These are phyloP conservation scores for Globisporangium polare DNA, from an alignment of 352 stramenopile genomes.

Conservation along the genomic window DNA sequence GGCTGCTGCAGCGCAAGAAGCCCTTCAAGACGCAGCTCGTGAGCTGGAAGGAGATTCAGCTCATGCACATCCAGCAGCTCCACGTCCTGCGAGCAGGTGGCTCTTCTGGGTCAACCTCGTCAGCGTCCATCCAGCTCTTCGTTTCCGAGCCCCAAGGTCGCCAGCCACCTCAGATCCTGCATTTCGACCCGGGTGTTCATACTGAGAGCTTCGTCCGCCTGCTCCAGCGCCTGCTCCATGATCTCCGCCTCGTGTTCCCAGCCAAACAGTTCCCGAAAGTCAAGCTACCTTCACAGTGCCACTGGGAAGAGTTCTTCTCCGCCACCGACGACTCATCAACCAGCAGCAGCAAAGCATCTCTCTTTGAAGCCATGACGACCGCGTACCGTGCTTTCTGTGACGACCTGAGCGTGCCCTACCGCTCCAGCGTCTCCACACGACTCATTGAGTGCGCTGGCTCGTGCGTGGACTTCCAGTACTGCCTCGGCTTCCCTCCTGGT, in stretches of 20 bases:
- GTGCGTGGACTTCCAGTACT: constrained; percentile 66
- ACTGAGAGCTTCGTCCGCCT: constrained; percentile 49
- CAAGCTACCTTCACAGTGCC: constrained; percentile 30
- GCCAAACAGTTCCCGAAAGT: constrained; percentile 30
- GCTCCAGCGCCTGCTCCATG: constrained; percentile 46
- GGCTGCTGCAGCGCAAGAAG: constrained; percentile 45
- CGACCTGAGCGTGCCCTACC: constrained; percentile 41
- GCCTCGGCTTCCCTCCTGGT: constrained; percentile 32
- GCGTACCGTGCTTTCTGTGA: constrained; percentile 67
- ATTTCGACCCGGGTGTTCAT: constrained; percentile 57
- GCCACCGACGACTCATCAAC: not conserved
- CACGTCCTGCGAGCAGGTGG: constrained; percentile 22
- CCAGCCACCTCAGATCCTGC: constrained; percentile 19
- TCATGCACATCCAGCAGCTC: constrained; percentile 43
- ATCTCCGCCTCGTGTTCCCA: constrained; percentile 41
- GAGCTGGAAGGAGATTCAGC: constrained; percentile 30
- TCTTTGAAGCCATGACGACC: constrained; percentile 33
- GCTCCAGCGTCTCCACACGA: constrained; percentile 37
- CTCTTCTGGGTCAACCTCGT: constrained; percentile 2
- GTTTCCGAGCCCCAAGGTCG: constrained; percentile 10
- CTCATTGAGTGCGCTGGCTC: constrained; percentile 47
- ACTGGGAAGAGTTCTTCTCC: constrained; percentile 55
- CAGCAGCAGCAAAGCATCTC: not conserved
- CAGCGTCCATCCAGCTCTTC: constrained; percentile 30
- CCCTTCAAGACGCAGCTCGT: constrained; percentile 35